A percentile compares a stretch with the other conserved stretches of the same genome.
Conservation (phyloP, 108 stramenopile genomes). For the Asterionellopsis glacialis region DNA sequence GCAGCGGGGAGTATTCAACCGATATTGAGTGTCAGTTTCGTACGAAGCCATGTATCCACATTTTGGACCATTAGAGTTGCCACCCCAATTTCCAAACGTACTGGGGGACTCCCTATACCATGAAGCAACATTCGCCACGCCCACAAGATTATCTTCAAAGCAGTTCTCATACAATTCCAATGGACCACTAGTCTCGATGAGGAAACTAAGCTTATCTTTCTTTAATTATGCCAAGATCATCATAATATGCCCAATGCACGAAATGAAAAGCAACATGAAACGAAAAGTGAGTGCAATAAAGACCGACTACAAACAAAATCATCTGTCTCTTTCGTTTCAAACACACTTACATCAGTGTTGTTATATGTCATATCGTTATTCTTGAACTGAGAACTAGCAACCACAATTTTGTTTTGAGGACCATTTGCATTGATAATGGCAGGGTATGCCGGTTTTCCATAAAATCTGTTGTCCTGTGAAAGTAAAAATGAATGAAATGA, state of each 20-base stretch:
- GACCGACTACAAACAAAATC: no score
- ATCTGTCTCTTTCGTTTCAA: no score
- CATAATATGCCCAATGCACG: no score
- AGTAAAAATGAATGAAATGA: no score
- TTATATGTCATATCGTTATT: not conserved
- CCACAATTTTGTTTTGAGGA: not conserved
- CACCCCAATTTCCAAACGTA: not conserved
- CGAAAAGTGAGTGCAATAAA: no score
- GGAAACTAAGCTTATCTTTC: constrained; percentile 6
- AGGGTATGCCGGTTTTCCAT: not conserved
- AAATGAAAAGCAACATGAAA: not conserved
- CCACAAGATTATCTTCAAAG: constrained; percentile 33
- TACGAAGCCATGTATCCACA: not conserved
- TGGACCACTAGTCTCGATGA: constrained; percentile 38
- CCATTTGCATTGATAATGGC: not conserved
- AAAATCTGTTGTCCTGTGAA: not conserved
- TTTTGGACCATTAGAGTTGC: not conserved
- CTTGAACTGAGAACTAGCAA: not conserved
- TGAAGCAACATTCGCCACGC: constrained; percentile 15
- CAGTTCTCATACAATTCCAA: constrained; percentile 17
- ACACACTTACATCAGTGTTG: constrained; percentile 2
- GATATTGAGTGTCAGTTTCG: not conserved
- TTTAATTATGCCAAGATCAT: no score
- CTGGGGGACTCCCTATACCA: no score
- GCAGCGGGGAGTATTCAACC: not conserved